These are phyloP conservation scores for Emericellopsis atlantica DNA, from an alignment of 2,329 filamentous ascomycete species.

Conservation along the genomic window DNA sequence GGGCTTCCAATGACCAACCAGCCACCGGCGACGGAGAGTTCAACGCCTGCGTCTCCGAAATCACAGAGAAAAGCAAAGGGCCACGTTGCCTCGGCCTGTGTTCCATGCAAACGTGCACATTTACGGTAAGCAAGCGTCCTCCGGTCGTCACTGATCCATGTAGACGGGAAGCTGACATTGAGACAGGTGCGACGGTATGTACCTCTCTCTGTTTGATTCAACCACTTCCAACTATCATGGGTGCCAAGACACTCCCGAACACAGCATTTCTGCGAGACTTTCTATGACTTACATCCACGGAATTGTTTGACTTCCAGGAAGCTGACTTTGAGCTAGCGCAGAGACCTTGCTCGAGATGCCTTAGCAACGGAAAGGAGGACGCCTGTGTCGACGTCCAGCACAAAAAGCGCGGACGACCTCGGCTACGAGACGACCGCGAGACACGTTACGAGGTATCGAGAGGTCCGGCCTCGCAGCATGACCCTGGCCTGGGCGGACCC, in stretches of 20 bases:
- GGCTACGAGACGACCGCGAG: slow-evolving; percentile 61
- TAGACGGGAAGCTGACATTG: too few relatives aligned
- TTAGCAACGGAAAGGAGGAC: slow-evolving; percentile 69
- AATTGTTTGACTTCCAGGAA: background rate
- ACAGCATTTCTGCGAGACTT: too few relatives aligned
- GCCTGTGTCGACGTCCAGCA: slow-evolving; percentile 74
- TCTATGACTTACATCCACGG: too few relatives aligned
- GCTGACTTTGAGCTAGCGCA: slow-evolving; percentile 42
- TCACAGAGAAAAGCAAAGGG: slow-evolving; percentile 60
- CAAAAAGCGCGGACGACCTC: slow-evolving; percentile 70
- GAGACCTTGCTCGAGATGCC: slow-evolving; percentile 65
- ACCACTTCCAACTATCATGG: too few relatives aligned
- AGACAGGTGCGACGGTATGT: slow-evolving; percentile 52
- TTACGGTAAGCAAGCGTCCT: slow-evolving; percentile 35
- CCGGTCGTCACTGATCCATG: too few relatives aligned
- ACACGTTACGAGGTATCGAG: slow-evolving; percentile 40
- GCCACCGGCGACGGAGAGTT: slow-evolving; percentile 27
- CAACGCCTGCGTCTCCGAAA: slow-evolving; percentile 42
- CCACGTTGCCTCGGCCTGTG: slow-evolving; percentile 74
- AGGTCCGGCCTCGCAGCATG: slow-evolving; percentile 25
- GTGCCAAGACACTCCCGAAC: too few relatives aligned
- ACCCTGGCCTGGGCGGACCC: too few relatives aligned
- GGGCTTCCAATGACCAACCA: slow-evolving; percentile 14
- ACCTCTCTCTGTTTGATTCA: slow-evolving; percentile 3
- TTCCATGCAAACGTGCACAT: slow-evolving; percentile 78